These are phyloP conservation scores for Petrea volubilis DNA, from an alignment of 257 asterid species.

Conservation along the genomic window DNA sequence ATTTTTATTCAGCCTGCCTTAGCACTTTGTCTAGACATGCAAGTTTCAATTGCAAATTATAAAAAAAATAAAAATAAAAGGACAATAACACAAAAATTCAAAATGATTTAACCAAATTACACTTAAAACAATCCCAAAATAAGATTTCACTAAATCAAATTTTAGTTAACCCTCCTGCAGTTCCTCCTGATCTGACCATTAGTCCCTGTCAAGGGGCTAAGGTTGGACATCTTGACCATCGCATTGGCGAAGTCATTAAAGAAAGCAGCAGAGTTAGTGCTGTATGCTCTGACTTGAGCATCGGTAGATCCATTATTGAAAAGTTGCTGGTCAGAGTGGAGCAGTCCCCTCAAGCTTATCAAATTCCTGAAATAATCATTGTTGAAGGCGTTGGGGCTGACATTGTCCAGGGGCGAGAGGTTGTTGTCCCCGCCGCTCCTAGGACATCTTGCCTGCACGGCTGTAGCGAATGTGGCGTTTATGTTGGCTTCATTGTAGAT, in stretches of 20 bases:
- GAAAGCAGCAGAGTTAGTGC: conserved; percentile 46
- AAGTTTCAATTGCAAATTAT: background rate
- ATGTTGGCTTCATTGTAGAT: conserved; percentile 65
- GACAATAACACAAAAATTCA: too few species aligned
- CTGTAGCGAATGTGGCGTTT: conserved; percentile 43
- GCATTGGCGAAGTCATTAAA: conserved; percentile 62
- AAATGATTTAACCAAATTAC: background rate
- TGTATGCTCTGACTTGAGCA: conserved; percentile 53
- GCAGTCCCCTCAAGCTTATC: conserved; percentile 43
- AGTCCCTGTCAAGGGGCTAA: conserved; percentile 64
- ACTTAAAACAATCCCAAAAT: background rate
- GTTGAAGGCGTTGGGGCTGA: conserved; percentile 42
- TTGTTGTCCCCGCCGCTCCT: conserved; percentile 44
- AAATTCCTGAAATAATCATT: conserved; percentile 51
- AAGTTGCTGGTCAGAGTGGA: conserved; percentile 69
- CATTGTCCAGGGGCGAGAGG: conserved; percentile 43
- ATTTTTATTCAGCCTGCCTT: background rate
- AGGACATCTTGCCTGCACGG: conserved; percentile 46
- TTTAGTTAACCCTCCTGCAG: conserved; percentile 55
- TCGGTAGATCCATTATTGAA: conserved; percentile 67
- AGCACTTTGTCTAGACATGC: background rate
- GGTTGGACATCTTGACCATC: conserved; percentile 73
- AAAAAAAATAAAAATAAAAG: background rate
- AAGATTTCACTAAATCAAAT: too few species aligned
- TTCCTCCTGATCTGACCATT: conserved; percentile 66